Evolutionary conservation across 2,329 filamentous ascomycete genomes (phyloP), one percentile per base, ranked within the genome.

Genomic region (Scytalidium lignicola): DNA sequence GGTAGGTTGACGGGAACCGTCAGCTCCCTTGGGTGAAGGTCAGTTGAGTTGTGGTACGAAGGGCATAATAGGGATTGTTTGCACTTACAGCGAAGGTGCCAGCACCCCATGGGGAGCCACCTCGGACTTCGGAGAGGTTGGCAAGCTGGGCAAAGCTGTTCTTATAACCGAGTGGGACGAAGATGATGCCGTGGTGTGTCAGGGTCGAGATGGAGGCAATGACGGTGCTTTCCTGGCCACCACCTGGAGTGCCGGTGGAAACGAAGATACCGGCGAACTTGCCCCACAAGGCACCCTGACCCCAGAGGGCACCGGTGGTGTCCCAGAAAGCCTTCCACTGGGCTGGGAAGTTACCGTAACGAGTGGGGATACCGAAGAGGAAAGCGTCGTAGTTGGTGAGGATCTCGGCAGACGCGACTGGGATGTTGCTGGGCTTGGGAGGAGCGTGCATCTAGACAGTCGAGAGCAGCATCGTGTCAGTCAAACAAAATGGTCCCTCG

Each of bases 271-370:
- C 92, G 48, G 87, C 92, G 65, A 90, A 85, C 78, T 97, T 97
- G 74, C 91, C 91, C 72, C 77, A 82, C 76, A 79, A 91, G 59
- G 75, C 82, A 55, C 92, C 92, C 13, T 72, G 69, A 53, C 78
- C 72, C 93, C 93, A 97, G 12, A 48, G 22, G 70, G 93, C 87
- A 60, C 79, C 76, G 20, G 90, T 91, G 72, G 81, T 80, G 76
- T 99, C 93, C 88, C 90, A 78, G 90, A 92, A 65, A 2, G 62
- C 71, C 78, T 93, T 96, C 88, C 88, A 96, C 74, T 99, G 93
- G 17, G 86, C 88, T 44, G 92, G 91, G 79, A 96, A 96, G 82
- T 95, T 97, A 62, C 93, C 93, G 74, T 89, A 99, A 59, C 93
- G 83, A 46, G 93, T 99, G 52, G 93, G 93, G 68, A 97, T 93